Evolutionary conservation across 1,284 basidiomycete genomes (phyloP).

Genomic region (Ceratobasidium sp.): DNA sequence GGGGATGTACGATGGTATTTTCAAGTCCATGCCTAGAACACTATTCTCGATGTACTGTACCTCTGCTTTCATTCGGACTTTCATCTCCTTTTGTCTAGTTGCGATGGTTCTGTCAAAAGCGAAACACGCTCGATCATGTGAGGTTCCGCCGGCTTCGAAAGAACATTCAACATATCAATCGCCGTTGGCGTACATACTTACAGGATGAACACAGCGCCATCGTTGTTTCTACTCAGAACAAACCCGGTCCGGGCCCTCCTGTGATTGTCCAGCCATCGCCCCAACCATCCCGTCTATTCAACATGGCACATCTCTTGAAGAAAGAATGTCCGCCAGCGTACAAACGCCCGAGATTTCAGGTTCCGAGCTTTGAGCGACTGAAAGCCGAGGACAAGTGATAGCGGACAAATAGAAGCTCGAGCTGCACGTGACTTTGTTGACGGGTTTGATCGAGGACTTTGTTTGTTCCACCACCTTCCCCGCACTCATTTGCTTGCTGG

Average conservation of each 20-base stretch:
- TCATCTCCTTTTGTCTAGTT: background rate
- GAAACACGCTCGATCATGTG: background rate
- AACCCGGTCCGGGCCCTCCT: background rate
- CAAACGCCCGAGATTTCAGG: background rate
- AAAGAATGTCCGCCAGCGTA: background rate
- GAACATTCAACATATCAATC: background rate
- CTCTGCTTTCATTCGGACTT: background rate
- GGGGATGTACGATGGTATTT: too few species aligned
- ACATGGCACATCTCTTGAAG: background rate
- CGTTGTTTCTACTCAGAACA: slow-evolving; percentile 7
- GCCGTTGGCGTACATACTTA: background rate
- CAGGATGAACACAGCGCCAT: background rate
- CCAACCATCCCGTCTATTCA: background rate
- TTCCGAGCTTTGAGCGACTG: slow-evolving; percentile 12
- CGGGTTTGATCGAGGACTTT: background rate
- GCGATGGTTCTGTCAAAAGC: too few species aligned
- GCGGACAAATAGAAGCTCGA: background rate
- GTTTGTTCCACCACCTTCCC: background rate
- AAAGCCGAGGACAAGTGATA: background rate
- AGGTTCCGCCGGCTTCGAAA: background rate
- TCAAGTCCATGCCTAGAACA: background rate
- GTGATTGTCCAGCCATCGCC: slow-evolving; percentile 5
- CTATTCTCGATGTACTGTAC: too few species aligned
- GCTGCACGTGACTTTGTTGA: slow-evolving; percentile 9
- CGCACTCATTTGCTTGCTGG: background rate